Base-by-base conservation (phyloP, 2,329 filamentous ascomycete genomes). In the Aspergillus sp. region DNA sequence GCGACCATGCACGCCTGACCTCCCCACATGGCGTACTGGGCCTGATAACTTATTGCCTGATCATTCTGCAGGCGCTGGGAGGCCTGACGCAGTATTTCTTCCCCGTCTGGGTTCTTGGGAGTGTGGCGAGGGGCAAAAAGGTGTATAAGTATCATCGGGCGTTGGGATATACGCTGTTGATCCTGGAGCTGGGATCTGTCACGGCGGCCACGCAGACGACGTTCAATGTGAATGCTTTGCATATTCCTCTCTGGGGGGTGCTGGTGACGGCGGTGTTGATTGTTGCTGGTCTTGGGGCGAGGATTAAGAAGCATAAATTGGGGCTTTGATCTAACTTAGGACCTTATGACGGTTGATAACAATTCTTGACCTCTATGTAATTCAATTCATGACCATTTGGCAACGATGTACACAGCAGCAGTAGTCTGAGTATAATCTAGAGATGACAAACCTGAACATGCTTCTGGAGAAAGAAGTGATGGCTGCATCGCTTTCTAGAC, bases 71-170 rank as follows among this genome's bases (percentile, higher is more conserved):
- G 70, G 83, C 86, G 40, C 43, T 84, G 1, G 78, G 95, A 29
- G 91, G 93, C 10, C 79, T 94, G 52, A 85, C 87, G 30, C 87
- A 93, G 71, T 96, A 85, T 73, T 88, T 81, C 48, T 73, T 79
- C 2, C 90, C 90, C 0, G 61, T 63, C 0, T 40, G 50, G 9
- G 58, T 94, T 1, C 94, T 91, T 58, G 90, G 90, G 4, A 82
- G 87, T 47, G 81, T 84, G 52, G 82, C 87, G 28, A 82, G 81
- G 3, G 91, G 89, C 19, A 94, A 90, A 76, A 75, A 75, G 27
- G 66, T 95, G 38, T 97, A 91, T 76, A 96, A 94, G 69, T 95
- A 90, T 59, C 93, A 97, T 66, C 81, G 91, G 29, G 70, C 78
- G 45, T 77, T 75, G 26, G 93, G 91, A 2, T 97, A 98, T 63